These are phyloP conservation scores for Basipetospora sp. DNA, from an alignment of 2,329 filamentous ascomycete genomes.

Conservation along the genomic window DNA sequence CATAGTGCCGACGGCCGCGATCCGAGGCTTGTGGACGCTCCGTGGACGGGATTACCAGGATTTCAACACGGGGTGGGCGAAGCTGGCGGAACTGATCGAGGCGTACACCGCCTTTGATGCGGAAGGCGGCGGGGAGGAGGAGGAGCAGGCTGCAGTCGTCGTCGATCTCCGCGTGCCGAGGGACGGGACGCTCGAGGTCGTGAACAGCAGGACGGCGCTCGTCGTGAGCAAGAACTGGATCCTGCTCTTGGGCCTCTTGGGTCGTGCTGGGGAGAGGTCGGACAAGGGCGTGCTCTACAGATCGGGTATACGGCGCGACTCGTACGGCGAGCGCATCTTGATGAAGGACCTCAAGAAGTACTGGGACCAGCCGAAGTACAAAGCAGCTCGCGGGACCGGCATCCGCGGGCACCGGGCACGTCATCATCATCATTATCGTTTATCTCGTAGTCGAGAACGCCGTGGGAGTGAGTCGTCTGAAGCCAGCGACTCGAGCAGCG, in stretches of 20 bases:
- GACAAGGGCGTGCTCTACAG: not conserved
- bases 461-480: not conserved
- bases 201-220: not conserved
- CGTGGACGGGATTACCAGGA: not conserved
- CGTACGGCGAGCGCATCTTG: not conserved
- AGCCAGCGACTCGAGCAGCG: not conserved
- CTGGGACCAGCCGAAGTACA: too few relatives aligned
- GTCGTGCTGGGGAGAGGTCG: not conserved
- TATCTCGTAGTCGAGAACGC: too few relatives aligned
- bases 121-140: not conserved
- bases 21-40: not conserved
- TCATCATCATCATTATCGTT: too few relatives aligned
- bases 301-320: not conserved
- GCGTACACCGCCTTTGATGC: not conserved
- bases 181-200: not conserved
- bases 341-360: not conserved
- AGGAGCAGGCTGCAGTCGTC: not conserved
- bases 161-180: not conserved
- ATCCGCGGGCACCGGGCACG: too few relatives aligned
- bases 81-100: not conserved
- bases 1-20: not conserved
- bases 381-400: too few relatives aligned
- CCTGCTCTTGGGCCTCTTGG: not conserved
- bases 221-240: not conserved
- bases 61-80: not conserved